phyloP scores from a whole-genome alignment of 805 yeast species.

The Cyberlindnera japonica region DNA sequence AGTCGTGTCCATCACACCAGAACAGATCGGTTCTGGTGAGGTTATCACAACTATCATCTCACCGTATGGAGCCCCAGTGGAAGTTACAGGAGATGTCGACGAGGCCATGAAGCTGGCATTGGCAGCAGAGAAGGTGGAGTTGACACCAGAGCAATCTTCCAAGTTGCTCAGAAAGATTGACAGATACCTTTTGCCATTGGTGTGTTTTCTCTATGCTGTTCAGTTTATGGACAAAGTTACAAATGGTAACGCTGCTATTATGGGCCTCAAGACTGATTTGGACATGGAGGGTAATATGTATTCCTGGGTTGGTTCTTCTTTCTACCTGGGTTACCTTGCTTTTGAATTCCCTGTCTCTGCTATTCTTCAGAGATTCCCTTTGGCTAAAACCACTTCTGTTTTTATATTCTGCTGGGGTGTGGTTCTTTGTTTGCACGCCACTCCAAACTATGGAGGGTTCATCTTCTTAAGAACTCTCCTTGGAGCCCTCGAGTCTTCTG shows the following conservation, averaged over 20 bases:
- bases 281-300: constrained; percentile 42
- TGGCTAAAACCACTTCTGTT: constrained; percentile 45
- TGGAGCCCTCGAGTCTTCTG: constrained; percentile 48
- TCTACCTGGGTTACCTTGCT: constrained; percentile 58
- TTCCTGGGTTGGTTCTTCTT: constrained; percentile 54
- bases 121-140: background rate
- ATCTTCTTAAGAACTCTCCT: constrained; percentile 44
- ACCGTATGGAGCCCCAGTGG: background rate
- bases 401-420: constrained; percentile 60
- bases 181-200: background rate
- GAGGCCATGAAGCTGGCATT: constrained; percentile 6
- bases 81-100: constrained; percentile 3
- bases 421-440: constrained; percentile 48
- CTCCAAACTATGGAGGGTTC: constrained; percentile 37
- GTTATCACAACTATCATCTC: constrained; percentile 1
- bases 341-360: constrained; percentile 48
- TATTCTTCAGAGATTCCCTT: constrained; percentile 50
- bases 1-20: background rate
- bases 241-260: constrained; percentile 41
- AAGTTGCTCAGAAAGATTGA: constrained; percentile 1
- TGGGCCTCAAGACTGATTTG: constrained; percentile 44
- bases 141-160: background rate
- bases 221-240: constrained; percentile 6
- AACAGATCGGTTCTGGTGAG: background rate
- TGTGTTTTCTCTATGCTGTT: constrained; percentile 3